phyloP scores from a whole-genome alignment of 2,329 filamentous ascomycete genomes.

The Seiridium unicorne region DNA sequence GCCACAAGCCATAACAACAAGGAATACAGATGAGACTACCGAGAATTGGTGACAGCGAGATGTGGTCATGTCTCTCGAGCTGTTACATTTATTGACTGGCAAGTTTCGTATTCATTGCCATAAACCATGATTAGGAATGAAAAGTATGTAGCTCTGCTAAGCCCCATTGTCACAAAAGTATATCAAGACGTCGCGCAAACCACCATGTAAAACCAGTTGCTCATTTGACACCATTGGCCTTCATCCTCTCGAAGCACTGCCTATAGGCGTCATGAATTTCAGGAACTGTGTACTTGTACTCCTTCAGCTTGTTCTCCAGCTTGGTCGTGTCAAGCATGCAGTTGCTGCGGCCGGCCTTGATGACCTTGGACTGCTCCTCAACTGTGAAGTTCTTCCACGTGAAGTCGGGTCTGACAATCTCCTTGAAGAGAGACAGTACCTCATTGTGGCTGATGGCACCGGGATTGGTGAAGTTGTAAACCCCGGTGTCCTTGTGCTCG shows the following conservation, averaged over 20 bases:
- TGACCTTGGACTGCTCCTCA: slow-evolving; percentile 65
- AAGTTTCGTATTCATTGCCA: too few species aligned
- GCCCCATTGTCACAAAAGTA: background rate
- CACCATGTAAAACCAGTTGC: background rate
- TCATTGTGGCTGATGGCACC: slow-evolving; percentile 71
- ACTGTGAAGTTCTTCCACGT: slow-evolving; percentile 65
- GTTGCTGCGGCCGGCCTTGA: slow-evolving; percentile 67
- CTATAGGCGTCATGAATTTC: slow-evolving; percentile 63
- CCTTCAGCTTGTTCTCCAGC: slow-evolving; percentile 56
- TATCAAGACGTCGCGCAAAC: background rate
- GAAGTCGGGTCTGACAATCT: slow-evolving; percentile 60
- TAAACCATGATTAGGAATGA: too few species aligned
- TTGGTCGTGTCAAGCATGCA: slow-evolving; percentile 64
- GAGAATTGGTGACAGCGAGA: too few species aligned
- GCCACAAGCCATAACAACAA: too few species aligned
- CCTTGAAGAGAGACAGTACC: slow-evolving; percentile 60
- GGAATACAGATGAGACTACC: too few species aligned
- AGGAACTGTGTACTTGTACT: slow-evolving; percentile 57
- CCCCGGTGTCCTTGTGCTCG: slow-evolving; percentile 59
- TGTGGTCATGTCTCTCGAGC: too few species aligned
- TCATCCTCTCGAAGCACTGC: slow-evolving; percentile 64
- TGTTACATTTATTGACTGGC: too few species aligned
- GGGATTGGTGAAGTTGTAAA: slow-evolving; percentile 72
- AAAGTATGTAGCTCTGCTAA: too few species aligned
- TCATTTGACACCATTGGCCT: slow-evolving; percentile 45